Base-by-base conservation (phyloP, 1,284 basidiomycete genomes). In the Boletus smithii region DNA sequence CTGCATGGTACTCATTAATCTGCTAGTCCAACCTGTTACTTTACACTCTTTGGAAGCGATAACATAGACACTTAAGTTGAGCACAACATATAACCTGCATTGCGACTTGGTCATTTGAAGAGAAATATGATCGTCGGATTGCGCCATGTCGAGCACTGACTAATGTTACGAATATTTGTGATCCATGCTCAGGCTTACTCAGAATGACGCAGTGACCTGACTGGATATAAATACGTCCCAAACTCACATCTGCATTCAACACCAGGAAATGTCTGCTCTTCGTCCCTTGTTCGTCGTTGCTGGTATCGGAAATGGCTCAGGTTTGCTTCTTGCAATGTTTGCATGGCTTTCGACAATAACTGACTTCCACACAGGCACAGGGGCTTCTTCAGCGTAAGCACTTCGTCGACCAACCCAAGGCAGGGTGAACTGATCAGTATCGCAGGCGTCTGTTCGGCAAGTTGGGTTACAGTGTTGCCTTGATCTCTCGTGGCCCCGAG, bases 391-490 rank as follows among this genome's bases (percentile, higher is more conserved):
- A 48, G 83, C 83, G 83, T 85, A 64, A 55, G 79, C 65, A 30
- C 36, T 7, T 27, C 0, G n/a, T 13, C 10, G 8, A 18, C 8
- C 32, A 29, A 23, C 11, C 13, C 16, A 30, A 27, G 7, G 2
- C 17, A 27, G 20, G 10, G 37, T 47, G n/a, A 46, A 40, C 29
- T 53, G 24, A 59, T 18, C 11, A 22, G 4, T 29, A 17, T 20
- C 44, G 14, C 49, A 87, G 84, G 17, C 81, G 80, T 36, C 53
- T 81, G 11, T 86, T 86, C 53, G 73, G 81, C 5, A 78, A 79
- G 58, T 67, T 76, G 29, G 85, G 86, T 1, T 89, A 86, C 58
- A 76, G 74, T 34, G 74, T 89, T 32, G 86, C 86, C 0, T 66
- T 89, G 38, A 73, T 89, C 38, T 83, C 84, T 8, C 73, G 87